Base-by-base conservation (phyloP, 2,329 filamentous ascomycete species). In the Fusarium nygamai region DNA sequence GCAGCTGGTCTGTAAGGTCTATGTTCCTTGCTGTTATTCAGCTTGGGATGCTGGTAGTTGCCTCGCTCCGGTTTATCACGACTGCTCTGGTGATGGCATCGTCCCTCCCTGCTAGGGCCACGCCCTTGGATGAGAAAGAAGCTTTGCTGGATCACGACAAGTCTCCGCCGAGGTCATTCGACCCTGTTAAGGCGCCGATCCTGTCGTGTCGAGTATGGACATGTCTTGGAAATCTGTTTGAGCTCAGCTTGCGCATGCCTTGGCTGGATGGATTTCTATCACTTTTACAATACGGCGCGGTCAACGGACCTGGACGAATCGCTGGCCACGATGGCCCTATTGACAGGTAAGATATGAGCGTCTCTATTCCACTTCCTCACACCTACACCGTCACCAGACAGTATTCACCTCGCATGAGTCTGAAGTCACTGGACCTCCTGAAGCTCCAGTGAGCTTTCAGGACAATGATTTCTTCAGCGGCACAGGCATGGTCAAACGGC, bases 231-330 rank as follows among this genome's bases (percentile, higher is more conserved):
- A 91, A 90, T 81, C 83, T 97, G 72, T 84, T 95, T 76, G 91
- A 95, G 86, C 84, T 98, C 80, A 88, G 92, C 76, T 83, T 86
- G 74, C 93, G 94, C 83, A 97, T 98, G 94, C 96, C 96, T 73
- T 98, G 96, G 96, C 88, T 98, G 64, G 88, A 88, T 80, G 94
- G 94, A 80, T 85, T 90, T 76, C 82, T 96, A 69, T 93, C 93
- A 65, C 89, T 98, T 83, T 82, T 92, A 76, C 94, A 96, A 84
- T 92, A 93, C 87, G 87, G 91, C 76, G 88, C 91, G 78, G 84
- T 96, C 79, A 86, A 87, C 78, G 94, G 95, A 31, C 94, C 94
- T 74, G 93, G 94, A 78, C 89, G 85, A 83, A 83, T 97, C 74
- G 94, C 93, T 80, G 88, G 89, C 78, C 90, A 92, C 34, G 89